These are phyloP conservation scores for Ulmus americana DNA, from an alignment of 331 rosid species.

Conservation along the genomic window DNA sequence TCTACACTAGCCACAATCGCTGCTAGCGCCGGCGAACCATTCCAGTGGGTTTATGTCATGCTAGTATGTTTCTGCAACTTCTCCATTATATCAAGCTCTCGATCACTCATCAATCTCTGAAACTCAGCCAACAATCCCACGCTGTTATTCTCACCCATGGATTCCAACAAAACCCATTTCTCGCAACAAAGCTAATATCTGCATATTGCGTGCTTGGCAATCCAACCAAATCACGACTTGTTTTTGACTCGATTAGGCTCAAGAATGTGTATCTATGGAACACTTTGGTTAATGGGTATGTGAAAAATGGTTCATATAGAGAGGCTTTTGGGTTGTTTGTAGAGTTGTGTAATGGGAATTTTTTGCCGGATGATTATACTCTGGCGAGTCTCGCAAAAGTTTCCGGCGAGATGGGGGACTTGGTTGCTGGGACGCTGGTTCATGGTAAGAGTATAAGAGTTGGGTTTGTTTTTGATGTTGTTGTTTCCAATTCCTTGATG, in stretches of 20 bases:
- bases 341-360: constrained; percentile 36
- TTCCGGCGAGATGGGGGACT: constrained; percentile 43
- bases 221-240: constrained; percentile 30
- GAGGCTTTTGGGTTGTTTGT: constrained; percentile 42
- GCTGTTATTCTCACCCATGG: constrained; percentile 59
- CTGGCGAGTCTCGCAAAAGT: constrained; percentile 57
- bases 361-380: constrained; percentile 57
- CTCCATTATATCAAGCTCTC: constrained; percentile 49
- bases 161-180: constrained; percentile 47
- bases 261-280: constrained; percentile 61
- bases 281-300: constrained; percentile 50
- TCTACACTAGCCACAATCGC: too few species aligned
- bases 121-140: constrained; percentile 51
- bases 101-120: constrained; percentile 34
- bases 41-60: too few species aligned
- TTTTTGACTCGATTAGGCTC: constrained; percentile 37
- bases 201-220: constrained; percentile 47
- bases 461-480: constrained; percentile 52
- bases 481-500: constrained; percentile 60
- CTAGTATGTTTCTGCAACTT: constrained; percentile 5
- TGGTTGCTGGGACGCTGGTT: constrained; percentile 41
- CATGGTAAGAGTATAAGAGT: constrained; percentile 54
- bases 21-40: too few species aligned
- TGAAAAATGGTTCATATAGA: constrained; percentile 29
- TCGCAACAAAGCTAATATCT: constrained; percentile 59